A percentile compares a stretch with the other conserved stretches of the same genome.
Evolutionary conservation across 163 green algal species (phyloP).

Genomic region (Prototheca cutis): DNA sequence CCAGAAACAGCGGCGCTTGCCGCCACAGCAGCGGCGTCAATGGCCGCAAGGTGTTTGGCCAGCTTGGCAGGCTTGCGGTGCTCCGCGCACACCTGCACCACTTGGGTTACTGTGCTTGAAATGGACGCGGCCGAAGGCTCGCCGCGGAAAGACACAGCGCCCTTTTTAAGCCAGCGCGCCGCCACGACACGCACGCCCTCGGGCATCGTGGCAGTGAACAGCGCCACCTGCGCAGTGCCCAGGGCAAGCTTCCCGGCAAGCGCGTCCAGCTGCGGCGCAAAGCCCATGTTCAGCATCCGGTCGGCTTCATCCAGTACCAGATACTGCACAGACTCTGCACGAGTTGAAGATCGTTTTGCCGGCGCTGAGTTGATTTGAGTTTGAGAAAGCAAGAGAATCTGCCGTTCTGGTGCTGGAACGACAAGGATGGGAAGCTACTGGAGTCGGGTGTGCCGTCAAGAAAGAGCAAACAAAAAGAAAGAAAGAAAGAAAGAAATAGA

Average conservation of each 20-base stretch:
- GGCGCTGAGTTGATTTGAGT: too few species aligned
- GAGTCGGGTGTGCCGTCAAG: too few species aligned
- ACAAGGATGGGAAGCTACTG: too few species aligned
- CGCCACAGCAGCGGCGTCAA: constrained; percentile 32
- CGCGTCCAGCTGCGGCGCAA: constrained; percentile 65
- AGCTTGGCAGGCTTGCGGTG: constrained; percentile 90
- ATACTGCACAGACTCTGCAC: constrained; percentile 35
- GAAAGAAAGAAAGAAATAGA: too few species aligned
- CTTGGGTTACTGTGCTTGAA: constrained; percentile 52
- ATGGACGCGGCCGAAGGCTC: constrained; percentile 35
- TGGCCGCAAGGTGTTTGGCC: constrained; percentile 58
- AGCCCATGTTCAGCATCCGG: constrained; percentile 82
- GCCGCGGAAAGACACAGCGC: constrained; percentile 13
- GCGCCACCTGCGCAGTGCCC: constrained; percentile 42
- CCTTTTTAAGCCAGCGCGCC: constrained; percentile 43
- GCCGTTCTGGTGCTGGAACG: too few species aligned
- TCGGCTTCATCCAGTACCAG: constrained; percentile 89
- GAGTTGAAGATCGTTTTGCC: background rate
- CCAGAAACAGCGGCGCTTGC: too few species aligned
- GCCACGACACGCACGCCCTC: constrained; percentile 34
- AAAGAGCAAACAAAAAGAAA: too few species aligned
- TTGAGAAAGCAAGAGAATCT: too few species aligned
- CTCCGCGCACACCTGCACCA: constrained; percentile 90
- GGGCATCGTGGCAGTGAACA: constrained; percentile 81
- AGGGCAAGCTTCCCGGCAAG: constrained; percentile 41